Conservation (phyloP, 169 alveolate species). For the Neospora caninum region DNA sequence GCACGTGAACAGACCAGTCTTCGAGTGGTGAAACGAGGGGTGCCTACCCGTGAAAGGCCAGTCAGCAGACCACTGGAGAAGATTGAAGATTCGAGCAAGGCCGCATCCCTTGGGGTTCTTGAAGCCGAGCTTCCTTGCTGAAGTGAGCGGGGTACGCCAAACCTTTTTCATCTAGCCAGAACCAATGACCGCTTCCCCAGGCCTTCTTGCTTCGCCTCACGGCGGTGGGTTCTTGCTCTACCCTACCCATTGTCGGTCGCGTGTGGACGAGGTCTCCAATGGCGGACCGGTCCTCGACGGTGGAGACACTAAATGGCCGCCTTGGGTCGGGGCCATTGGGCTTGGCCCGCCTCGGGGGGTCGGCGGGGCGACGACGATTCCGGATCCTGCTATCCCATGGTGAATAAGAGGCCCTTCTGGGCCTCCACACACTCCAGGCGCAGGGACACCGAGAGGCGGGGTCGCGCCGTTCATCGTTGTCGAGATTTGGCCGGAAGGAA, state of each 20-base stretch:
- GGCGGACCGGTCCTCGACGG: not conserved
- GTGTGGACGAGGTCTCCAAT: not conserved
- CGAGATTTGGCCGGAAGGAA: not conserved
- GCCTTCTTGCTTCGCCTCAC: not conserved
- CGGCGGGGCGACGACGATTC: constrained; percentile 31
- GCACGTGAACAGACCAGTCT: not conserved
- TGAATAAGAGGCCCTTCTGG: not conserved
- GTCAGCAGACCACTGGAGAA: too few species aligned
- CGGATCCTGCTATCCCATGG: not conserved
- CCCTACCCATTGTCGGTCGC: constrained; percentile 13
- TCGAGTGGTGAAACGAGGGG: too few species aligned
- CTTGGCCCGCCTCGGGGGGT: not conserved
- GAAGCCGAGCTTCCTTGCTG: too few species aligned
- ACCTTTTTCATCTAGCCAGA: too few species aligned
- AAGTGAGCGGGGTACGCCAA: too few species aligned
- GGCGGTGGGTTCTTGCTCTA: not conserved
- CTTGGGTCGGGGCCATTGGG: not conserved
- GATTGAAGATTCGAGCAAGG: too few species aligned
- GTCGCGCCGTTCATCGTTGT: not conserved
- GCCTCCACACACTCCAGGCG: not conserved
- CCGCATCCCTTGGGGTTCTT: too few species aligned
- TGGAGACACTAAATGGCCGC: not conserved
- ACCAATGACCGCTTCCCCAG: not conserved
- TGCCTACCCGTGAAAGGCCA: too few species aligned
- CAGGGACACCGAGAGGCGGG: not conserved